Conservation (phyloP, 2,329 filamentous ascomycete species). For the Cladosporium sp. region DNA sequence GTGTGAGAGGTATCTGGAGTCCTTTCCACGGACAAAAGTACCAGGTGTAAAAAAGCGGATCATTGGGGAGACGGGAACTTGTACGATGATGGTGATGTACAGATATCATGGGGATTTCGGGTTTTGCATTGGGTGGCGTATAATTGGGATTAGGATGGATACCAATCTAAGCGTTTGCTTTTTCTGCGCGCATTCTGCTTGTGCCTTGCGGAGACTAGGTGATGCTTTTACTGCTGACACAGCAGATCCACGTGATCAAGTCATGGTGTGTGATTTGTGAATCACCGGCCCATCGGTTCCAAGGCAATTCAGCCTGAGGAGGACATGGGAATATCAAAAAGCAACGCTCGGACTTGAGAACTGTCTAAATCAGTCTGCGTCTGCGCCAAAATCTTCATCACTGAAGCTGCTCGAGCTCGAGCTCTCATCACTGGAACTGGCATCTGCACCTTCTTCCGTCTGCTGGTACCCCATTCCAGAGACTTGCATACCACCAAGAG, state of each 20-base stretch:
- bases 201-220: not conserved
- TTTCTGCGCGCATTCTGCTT: not conserved
- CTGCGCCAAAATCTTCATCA: not conserved
- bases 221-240: not conserved
- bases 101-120: conserved; percentile 16
- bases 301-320: not conserved
- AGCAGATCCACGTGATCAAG: not conserved
- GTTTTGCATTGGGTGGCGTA: conserved; percentile 18
- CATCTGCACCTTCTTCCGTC: not conserved
- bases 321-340: not conserved
- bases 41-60: conserved; percentile 43
- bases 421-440: not conserved
- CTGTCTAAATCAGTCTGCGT: not conserved
- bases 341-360: not conserved
- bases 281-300: no score
- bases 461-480: not conserved
- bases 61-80: not conserved
- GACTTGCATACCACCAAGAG: not conserved
- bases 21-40: conserved; percentile 59
- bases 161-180: conserved; percentile 20
- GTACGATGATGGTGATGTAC: conserved; percentile 17
- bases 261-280: not conserved
- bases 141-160: conserved; percentile 15
- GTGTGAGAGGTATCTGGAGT: conserved; percentile 66
- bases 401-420: not conserved